Percentiles rank a stretch among this genome's conserved stretches.
These are phyloP conservation scores for Turritis glabra DNA, from an alignment of 345 rosid species.

Conservation along the genomic window DNA sequence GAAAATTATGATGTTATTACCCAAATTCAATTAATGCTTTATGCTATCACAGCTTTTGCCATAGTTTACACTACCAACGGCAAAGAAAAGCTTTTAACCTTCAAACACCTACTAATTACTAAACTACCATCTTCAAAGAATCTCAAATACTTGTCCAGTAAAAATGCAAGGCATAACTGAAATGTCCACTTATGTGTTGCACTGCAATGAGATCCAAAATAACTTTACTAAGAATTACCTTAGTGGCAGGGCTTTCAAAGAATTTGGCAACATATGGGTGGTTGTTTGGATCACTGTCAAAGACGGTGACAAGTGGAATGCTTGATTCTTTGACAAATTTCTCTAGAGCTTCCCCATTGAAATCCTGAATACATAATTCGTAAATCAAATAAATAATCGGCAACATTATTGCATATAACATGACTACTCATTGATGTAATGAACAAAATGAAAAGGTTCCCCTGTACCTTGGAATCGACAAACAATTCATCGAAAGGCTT, in stretches of 20 bases:
- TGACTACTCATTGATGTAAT: not conserved
- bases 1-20: not conserved
- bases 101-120: slow-evolving; percentile 1
- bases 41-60: not conserved
- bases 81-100: not conserved
- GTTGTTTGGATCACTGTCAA: slow-evolving; percentile 67
- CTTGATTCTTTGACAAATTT: slow-evolving; percentile 82
- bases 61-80: not conserved
- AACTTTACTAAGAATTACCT: slow-evolving; percentile 47
- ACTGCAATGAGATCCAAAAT: not conserved
- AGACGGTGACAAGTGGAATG: slow-evolving; percentile 69
- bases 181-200: not conserved
- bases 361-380: slow-evolving; percentile 54
- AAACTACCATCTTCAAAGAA: not conserved
- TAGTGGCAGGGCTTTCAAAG: slow-evolving; percentile 66
- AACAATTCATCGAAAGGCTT: slow-evolving; percentile 94
- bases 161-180: not conserved
- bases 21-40: not conserved
- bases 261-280: slow-evolving; percentile 79
- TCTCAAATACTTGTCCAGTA: not conserved
- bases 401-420: slow-evolving; percentile 4
- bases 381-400: not conserved
- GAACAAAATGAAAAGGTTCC: not conserved
- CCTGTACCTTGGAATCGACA: slow-evolving; percentile 74
- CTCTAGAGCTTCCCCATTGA: slow-evolving; percentile 68